Evolutionary conservation across 2,329 filamentous ascomycete species (phyloP).

Genomic region (Diplodia seriata): DNA sequence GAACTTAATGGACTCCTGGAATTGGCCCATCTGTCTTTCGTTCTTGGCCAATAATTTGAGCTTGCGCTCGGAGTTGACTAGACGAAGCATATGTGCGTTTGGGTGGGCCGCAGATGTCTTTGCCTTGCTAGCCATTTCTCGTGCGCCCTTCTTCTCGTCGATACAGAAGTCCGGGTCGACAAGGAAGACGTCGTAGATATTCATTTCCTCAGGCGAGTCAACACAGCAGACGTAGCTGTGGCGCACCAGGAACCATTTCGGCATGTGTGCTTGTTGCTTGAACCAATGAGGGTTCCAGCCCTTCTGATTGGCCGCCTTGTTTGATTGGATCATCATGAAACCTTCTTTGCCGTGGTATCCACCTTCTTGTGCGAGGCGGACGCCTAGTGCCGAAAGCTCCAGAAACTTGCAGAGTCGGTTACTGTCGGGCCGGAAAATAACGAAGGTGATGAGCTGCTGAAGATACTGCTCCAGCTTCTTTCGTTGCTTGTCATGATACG

Average conservation of each 20-base stretch:
- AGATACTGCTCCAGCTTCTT: slow-evolving; percentile 88
- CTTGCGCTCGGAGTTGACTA: slow-evolving; percentile 92
- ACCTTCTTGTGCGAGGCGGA: slow-evolving; percentile 90
- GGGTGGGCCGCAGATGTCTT: slow-evolving; percentile 66
- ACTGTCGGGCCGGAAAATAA: slow-evolving; percentile 96
- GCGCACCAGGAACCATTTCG: slow-evolving; percentile 97
- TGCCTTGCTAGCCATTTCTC: slow-evolving; percentile 69
- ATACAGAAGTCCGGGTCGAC: slow-evolving; percentile 88
- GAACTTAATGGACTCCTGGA: slow-evolving; percentile 87
- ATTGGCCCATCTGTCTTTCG: slow-evolving; percentile 86
- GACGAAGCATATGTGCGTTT: slow-evolving; percentile 83
- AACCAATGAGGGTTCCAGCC: slow-evolving; percentile 64
- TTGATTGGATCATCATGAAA: slow-evolving; percentile 87
- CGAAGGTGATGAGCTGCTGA: slow-evolving; percentile 91
- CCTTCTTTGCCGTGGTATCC: slow-evolving; percentile 99
- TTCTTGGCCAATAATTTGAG: slow-evolving; percentile 90
- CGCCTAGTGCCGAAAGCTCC: slow-evolving; percentile 90
- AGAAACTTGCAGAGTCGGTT: slow-evolving; percentile 95
- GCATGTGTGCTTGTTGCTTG: slow-evolving; percentile 71
- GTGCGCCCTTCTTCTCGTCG: slow-evolving; percentile 68
- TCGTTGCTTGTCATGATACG: slow-evolving; percentile 80
- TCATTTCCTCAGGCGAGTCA: slow-evolving; percentile 98
- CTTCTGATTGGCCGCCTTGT: slow-evolving; percentile 85
- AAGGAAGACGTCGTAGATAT: slow-evolving; percentile 98
- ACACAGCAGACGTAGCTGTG: slow-evolving; percentile 98